phyloP scores from a whole-genome alignment of 768 basidiomycete genomes.

The Tricholoma bakamatsutake region DNA sequence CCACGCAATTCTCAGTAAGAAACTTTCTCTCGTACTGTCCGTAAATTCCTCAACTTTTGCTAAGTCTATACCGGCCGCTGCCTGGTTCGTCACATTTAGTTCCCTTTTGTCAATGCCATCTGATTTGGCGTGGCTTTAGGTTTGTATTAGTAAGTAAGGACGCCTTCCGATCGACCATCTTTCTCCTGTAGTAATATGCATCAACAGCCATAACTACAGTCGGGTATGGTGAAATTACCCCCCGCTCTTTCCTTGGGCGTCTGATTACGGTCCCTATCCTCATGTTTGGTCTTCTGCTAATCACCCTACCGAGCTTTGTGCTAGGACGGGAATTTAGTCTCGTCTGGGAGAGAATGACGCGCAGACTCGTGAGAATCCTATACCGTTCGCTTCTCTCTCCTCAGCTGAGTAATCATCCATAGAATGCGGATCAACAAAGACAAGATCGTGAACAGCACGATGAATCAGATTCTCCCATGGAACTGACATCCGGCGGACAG shows the following conservation, averaged over 20 bases:
- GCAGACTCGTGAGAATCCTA: slow-evolving; percentile 31
- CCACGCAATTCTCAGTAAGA: slow-evolving; percentile 68
- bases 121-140: slow-evolving; percentile 27
- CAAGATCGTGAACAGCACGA: neutral
- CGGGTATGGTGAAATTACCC: slow-evolving; percentile 90
- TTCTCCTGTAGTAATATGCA: neutral
- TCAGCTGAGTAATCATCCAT: neutral
- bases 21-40: neutral
- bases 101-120: too few relatives aligned
- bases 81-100: neutral
- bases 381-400: neutral
- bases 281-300: slow-evolving; percentile 80
- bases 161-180: neutral
- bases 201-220: slow-evolving; percentile 78
- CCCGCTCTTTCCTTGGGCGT: slow-evolving; percentile 81
- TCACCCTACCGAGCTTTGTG: slow-evolving; percentile 89
- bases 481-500: neutral
- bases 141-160: slow-evolving; percentile 76
- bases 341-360: slow-evolving; percentile 82
- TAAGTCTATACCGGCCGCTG: slow-evolving; percentile 42
- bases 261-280: slow-evolving; percentile 83
- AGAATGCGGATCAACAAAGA: neutral
- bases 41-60: neutral
- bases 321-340: slow-evolving; percentile 87
- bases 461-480: neutral